phyloP scores from a whole-genome alignment of 805 yeast species.

The Saccharomycopsis javanensis region DNA sequence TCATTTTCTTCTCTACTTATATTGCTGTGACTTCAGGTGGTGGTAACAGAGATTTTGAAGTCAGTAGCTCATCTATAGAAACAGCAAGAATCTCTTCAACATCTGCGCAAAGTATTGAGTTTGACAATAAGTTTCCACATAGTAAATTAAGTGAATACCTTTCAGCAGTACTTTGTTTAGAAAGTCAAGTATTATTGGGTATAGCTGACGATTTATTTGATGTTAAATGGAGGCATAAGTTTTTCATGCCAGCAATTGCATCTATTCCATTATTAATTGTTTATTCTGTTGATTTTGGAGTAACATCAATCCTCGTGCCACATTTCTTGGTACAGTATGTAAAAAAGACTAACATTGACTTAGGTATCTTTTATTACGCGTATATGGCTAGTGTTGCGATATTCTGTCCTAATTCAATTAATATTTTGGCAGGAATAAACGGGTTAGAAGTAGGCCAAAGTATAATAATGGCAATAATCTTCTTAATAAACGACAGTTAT shows the following conservation, averaged over 20 bases:
- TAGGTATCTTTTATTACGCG: constrained; percentile 69
- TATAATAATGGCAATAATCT: constrained; percentile 59
- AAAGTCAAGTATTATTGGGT: constrained; percentile 77
- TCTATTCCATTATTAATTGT: constrained; percentile 85
- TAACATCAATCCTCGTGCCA: constrained; percentile 81
- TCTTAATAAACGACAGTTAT: constrained; percentile 67
- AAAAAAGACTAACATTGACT: constrained; percentile 41
- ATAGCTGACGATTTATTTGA: constrained; percentile 92
- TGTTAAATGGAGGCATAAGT: constrained; percentile 94
- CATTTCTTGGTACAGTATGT: constrained; percentile 37
- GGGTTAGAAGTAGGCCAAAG: constrained; percentile 97
- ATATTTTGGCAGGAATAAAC: constrained; percentile 91
- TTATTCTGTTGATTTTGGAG: constrained; percentile 88
- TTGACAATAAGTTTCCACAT: constrained; percentile 50
- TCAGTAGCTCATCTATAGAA: constrained; percentile 8
- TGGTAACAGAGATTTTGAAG: constrained; percentile 41
- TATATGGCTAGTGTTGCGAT: constrained; percentile 91
- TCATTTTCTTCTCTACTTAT: constrained; percentile 68
- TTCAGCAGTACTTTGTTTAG: constrained; percentile 74
- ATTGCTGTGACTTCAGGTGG: constrained; percentile 51
- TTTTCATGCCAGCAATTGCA: constrained; percentile 90
- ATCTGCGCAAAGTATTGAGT: background rate
- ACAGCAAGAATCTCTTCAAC: constrained; percentile 2
- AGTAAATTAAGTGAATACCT: constrained; percentile 76
- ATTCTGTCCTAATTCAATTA: constrained; percentile 92